Base-by-base conservation (phyloP, 2,329 filamentous ascomycete species). In the Ceratocystis lukuohia region DNA sequence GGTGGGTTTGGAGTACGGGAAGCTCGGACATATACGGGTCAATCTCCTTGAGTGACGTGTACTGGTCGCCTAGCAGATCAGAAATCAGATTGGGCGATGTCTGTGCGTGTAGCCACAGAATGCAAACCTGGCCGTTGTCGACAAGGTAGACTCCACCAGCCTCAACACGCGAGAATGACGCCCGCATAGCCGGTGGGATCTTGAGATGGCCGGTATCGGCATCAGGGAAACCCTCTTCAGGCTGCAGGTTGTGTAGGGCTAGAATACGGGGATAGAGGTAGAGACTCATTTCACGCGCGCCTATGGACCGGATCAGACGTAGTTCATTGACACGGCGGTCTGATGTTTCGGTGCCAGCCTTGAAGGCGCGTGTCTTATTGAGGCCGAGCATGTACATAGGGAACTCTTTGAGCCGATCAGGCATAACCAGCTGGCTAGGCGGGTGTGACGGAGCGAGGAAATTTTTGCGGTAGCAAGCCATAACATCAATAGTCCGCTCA, bases 221-320 rank as follows among this genome's bases (percentile, higher is more conserved):
- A 72, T 96, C 92, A n/a, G 92, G 85, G 74, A 97, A 99, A 8
- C 94, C 93, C 71, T 97, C 92, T 69, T 88, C 86, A 0, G 89
- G 85, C 65, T 89, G 84, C 67, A 99, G 84, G 74, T 92, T 95
- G 79, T 99, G 94, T 62, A 99, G 78, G 3, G 94, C 85, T 68
- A 96, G 87, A 77, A 99, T 95, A 66, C 91, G 87, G 22, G 94
- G 94, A 75, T 99, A 99, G 62, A 99, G 86, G 74, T 97, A 97
- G 45, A 96, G 79, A 30, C 89, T 91, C 56, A 96, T 80, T 74
- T 97, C 94, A 22, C 87, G 81, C 25, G 88, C 84, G 41, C 92
- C 91, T 84, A 97, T 95, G 15, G 87, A 87, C 67, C 89, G 88
- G 69, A 99, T 82, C 83, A 96, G 87, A 64, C 93, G 86, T 80